These are phyloP conservation scores for Colletotrichum gigasporum DNA, from an alignment of 2,329 filamentous ascomycete species.

Conservation along the genomic window DNA sequence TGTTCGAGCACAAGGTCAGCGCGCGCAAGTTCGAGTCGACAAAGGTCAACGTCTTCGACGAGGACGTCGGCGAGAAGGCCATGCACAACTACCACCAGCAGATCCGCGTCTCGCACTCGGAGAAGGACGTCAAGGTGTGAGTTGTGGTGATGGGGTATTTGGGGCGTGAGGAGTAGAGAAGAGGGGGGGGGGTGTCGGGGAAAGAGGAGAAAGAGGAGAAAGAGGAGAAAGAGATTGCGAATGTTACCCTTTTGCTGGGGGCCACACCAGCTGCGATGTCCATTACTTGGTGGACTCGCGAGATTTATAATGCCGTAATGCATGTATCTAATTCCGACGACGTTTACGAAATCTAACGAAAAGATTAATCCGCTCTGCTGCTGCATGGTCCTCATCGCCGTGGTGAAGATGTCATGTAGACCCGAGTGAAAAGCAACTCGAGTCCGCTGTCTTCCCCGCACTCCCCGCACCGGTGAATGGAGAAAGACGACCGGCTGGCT, in stretches of 20 bases:
- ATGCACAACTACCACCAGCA: conserved; percentile 59
- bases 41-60: conserved; percentile 65
- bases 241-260: neutral
- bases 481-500: too few species aligned
- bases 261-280: neutral
- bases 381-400: too few species aligned
- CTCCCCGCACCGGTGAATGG: too few species aligned
- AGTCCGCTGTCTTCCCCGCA: too few species aligned
- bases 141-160: neutral
- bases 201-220: neutral
- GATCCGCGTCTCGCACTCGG: conserved; percentile 41
- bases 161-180: neutral
- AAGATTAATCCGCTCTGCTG: conserved; percentile 3
- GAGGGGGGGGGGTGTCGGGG: neutral
- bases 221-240: neutral
- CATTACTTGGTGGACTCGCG: neutral
- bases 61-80: conserved; percentile 54
- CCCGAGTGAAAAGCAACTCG: too few species aligned
- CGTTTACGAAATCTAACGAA: conserved; percentile 20
- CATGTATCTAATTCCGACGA: conserved; percentile 26
- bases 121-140: conserved; percentile 33
- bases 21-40: conserved; percentile 77
- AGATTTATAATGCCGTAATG: conserved; percentile 20
- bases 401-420: too few species aligned
- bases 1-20: conserved; percentile 79